Evolutionary conservation across 2,329 filamentous ascomycete genomes (phyloP).

Genomic region (Cladophialophora carrionii): DNA sequence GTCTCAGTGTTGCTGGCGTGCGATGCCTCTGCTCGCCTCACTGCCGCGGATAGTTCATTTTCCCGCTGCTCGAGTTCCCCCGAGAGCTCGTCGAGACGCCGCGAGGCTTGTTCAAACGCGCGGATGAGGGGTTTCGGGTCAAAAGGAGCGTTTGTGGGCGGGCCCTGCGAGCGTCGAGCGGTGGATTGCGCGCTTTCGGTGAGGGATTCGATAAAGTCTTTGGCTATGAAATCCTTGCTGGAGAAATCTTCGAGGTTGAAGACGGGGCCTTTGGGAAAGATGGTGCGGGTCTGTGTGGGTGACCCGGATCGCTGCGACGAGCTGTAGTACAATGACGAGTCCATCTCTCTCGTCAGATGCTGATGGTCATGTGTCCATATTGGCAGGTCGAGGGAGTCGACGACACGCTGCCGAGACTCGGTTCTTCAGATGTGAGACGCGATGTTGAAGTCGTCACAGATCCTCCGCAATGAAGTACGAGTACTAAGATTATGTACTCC

Average conservation of each 20-base stretch:
- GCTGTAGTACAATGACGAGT: conserved; percentile 24
- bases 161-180: conserved; percentile 69
- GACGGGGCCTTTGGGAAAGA: conserved; percentile 76
- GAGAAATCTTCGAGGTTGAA: conserved; percentile 90
- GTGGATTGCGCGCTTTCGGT: conserved; percentile 81
- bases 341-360: conserved; percentile 24
- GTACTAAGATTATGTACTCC: not conserved
- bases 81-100: conserved; percentile 55
- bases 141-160: conserved; percentile 60
- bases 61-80: conserved; percentile 88
- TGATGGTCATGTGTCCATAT: not conserved
- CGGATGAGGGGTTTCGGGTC: conserved; percentile 96
- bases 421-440: not conserved
- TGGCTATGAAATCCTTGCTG: conserved; percentile 92
- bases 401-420: not conserved
- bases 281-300: conserved; percentile 57
- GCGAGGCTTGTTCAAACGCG: conserved; percentile 76
- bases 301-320: conserved; percentile 27
- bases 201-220: conserved; percentile 93
- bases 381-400: not conserved
- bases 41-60: conserved; percentile 85
- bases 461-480: not conserved
- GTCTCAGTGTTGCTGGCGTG: conserved; percentile 90
- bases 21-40: conserved; percentile 86
- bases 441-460: not conserved